Percentiles rank a stretch among this genome's conserved stretches.
Evolutionary conservation across 495 filamentous ascomycete genomes (phyloP).

Genomic region (Xylaria cubensis): DNA sequence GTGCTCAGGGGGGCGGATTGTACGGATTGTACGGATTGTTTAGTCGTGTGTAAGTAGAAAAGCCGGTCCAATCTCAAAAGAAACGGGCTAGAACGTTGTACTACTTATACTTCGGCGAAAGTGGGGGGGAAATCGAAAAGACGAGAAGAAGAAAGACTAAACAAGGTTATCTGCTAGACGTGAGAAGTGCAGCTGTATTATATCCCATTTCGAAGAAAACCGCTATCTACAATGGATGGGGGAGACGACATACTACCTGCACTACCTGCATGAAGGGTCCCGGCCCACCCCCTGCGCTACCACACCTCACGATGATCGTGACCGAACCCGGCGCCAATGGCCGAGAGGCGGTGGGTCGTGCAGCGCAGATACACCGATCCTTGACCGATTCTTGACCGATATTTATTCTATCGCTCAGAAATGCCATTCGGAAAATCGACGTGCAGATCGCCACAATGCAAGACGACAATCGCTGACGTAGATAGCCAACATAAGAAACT

Average conservation of each 20-base stretch:
- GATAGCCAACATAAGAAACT: neutral
- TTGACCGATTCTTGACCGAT: neutral
- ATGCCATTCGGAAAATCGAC: neutral
- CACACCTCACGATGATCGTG: slow-evolving; percentile 16
- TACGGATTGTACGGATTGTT: neutral
- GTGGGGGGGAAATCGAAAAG: neutral
- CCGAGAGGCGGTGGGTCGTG: slow-evolving; percentile 10
- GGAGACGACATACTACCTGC: neutral
- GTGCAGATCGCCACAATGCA: slow-evolving; percentile 15
- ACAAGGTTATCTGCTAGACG: neutral
- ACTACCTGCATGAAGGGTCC: slow-evolving; percentile 16
- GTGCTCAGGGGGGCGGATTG: neutral
- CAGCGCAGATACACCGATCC: neutral
- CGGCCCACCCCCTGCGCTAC: neutral
- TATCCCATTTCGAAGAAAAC: neutral
- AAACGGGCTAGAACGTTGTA: neutral
- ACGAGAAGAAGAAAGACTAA: neutral
- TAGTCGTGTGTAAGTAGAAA: neutral
- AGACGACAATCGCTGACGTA: slow-evolving; percentile 6
- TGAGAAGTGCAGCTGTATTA: neutral
- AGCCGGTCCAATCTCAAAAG: neutral
- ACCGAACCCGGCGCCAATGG: slow-evolving; percentile 15
- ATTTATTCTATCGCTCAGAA: neutral
- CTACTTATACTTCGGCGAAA: neutral
- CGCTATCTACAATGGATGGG: neutral